Evolutionary conservation across 164 flowering plant species (phyloP).

Genomic region (Hamamelis virginiana): DNA sequence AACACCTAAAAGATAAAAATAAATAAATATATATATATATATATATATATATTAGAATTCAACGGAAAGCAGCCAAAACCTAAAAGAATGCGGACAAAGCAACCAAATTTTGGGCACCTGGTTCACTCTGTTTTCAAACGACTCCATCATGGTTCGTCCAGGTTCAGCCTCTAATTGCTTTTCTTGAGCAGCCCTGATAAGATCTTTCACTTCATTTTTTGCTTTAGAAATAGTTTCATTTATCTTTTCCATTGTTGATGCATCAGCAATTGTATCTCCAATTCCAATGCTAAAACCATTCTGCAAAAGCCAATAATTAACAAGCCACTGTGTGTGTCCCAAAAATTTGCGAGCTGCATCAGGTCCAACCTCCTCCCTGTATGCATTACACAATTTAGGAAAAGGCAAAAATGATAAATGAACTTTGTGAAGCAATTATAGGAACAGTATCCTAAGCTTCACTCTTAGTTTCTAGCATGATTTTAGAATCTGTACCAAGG

Average conservation of each 20-base stretch:
- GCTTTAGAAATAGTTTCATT: conserved; percentile 90
- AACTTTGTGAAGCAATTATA: background rate
- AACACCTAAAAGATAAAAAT: conserved; percentile 51
- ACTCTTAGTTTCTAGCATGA: background rate
- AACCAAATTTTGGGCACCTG: conserved; percentile 47
- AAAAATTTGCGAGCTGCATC: conserved; percentile 98
- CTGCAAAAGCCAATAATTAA: conserved; percentile 97
- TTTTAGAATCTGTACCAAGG: no score
- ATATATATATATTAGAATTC: no score
- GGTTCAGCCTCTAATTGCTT: conserved; percentile 89
- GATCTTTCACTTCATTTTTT: conserved; percentile 84
- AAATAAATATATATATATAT: no score
- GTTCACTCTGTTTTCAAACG: conserved; percentile 96
- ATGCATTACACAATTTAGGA: background rate
- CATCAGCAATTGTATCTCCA: conserved; percentile 99
- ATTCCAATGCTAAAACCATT: conserved; percentile 94
- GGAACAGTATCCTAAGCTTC: background rate
- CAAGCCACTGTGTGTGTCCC: conserved; percentile 99
- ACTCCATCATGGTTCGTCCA: conserved; percentile 96
- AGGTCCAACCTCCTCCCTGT: conserved; percentile 99
- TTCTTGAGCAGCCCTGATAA: conserved; percentile 68
- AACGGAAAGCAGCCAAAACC: conserved; percentile 1
- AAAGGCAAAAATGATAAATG: background rate
- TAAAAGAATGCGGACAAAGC: background rate
- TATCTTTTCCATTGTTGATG: conserved; percentile 87